These are phyloP conservation scores for Halophytophthora batemanensis DNA, from an alignment of 352 stramenopile species.

Conservation along the genomic window DNA sequence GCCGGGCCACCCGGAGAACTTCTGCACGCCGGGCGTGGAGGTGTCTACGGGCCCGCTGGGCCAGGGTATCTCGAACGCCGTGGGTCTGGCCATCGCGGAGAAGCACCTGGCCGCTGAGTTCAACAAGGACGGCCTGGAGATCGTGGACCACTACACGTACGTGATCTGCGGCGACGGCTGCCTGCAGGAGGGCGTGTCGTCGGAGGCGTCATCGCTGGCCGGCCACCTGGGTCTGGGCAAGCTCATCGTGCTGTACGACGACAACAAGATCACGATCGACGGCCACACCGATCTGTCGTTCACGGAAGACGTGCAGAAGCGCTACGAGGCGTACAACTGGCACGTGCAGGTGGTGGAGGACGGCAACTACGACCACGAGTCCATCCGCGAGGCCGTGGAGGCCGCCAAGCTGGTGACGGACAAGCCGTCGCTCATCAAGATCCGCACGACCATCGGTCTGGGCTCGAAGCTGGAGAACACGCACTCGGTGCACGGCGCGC, in stretches of 20 bases:
- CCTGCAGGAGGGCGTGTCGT: slow-evolving; percentile 97
- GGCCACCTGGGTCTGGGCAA: slow-evolving; percentile 97
- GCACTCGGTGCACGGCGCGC: slow-evolving; percentile 93
- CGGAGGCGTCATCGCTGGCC: slow-evolving; percentile 94
- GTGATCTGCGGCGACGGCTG: slow-evolving; percentile 99
- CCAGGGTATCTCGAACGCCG: slow-evolving; percentile 97
- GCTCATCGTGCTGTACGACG: slow-evolving; percentile 99
- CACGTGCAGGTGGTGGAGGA: slow-evolving; percentile 95
- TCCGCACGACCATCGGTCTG: slow-evolving; percentile 96
- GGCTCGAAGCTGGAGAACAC: slow-evolving; percentile 94
- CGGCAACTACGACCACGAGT: slow-evolving; percentile 91
- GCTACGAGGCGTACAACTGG: slow-evolving; percentile 99
- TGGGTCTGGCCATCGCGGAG: slow-evolving; percentile 96
- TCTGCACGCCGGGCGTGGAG: slow-evolving; percentile 93
- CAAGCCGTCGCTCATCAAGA: slow-evolving; percentile 99
- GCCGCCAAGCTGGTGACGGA: slow-evolving; percentile 93
- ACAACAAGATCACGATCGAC: slow-evolving; percentile 99
- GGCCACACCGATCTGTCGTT: slow-evolving; percentile 95
- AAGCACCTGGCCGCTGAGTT: slow-evolving; percentile 97
- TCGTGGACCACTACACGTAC: slow-evolving; percentile 99
- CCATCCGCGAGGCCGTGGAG: slow-evolving; percentile 93
- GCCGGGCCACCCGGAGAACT: slow-evolving; percentile 98
- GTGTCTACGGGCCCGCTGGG: slow-evolving; percentile 97
- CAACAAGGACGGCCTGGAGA: slow-evolving; percentile 93
- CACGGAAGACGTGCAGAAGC: slow-evolving; percentile 97